These are phyloP conservation scores for Candida morakotiae DNA, from an alignment of 805 yeast species.

Conservation along the genomic window DNA sequence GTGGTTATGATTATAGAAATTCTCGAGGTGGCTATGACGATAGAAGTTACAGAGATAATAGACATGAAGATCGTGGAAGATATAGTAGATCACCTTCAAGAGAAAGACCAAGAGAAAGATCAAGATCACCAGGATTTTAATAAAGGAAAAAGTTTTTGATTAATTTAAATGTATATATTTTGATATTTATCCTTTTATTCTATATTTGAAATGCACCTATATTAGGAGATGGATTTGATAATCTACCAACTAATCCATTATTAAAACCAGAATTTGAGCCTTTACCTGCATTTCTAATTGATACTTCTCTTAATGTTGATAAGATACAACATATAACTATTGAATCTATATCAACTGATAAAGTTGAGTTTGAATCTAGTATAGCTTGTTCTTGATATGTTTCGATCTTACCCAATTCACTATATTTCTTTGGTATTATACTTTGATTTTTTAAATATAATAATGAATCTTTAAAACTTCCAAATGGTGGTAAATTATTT, in stretches of 20 bases:
- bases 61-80: slow-evolving; percentile 6
- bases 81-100: slow-evolving; percentile 16
- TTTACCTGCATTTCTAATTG: slow-evolving; percentile 21
- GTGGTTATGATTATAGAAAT: slow-evolving; percentile 14
- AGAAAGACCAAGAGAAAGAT: slow-evolving; percentile 29
- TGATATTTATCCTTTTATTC: not conserved
- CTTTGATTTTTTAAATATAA: slow-evolving; percentile 15
- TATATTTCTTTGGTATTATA: slow-evolving; percentile 30
- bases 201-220: not conserved
- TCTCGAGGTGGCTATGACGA: slow-evolving; percentile 7
- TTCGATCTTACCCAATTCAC: slow-evolving; percentile 32
- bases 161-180: slow-evolving; percentile 12
- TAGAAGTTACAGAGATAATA: slow-evolving; percentile 5
- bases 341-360: slow-evolving; percentile 28
- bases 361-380: slow-evolving; percentile 18
- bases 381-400: slow-evolving; percentile 25
- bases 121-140: slow-evolving; percentile 36
- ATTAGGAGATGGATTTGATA: slow-evolving; percentile 8
- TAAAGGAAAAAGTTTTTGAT: not conserved
- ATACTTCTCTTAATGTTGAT: slow-evolving; percentile 28
- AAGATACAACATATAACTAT: slow-evolving; percentile 28
- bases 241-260: slow-evolving; percentile 9
- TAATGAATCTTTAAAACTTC: slow-evolving; percentile 26
- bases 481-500: slow-evolving; percentile 36
- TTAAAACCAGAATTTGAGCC: slow-evolving; percentile 8